Base-by-base conservation (phyloP, 2,329 filamentous ascomycete species). In the Pseudogymnoascus sp. region DNA sequence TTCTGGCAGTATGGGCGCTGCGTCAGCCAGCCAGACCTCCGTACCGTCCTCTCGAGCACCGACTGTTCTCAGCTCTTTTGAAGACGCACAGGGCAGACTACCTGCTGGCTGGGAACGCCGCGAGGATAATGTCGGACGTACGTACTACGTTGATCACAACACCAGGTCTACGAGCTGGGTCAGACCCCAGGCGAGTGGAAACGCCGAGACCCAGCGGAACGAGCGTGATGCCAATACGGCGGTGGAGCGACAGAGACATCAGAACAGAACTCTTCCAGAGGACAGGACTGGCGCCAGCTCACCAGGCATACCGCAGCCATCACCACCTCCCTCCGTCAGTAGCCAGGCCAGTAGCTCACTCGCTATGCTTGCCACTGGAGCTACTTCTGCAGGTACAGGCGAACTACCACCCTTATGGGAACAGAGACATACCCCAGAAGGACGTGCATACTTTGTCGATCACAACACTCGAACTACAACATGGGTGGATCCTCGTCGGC, bases 101-200 rank as follows among this genome's bases (percentile, higher is more conserved):
- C 95, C 95, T 36, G 87, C 90, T 61, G 95, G 95, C 36, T 99
- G 95, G 93, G 95, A 99, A 78, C 87, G 95, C 64, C 86, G 95
- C 64, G 93, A 98, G 76, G 95, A 99, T 75, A 95, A 97, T 70
- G 78, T 98, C 48, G 93, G 95, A 62, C 85, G 95, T 72, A 98
- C 93, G 21, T 99, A 99, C 75, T 99, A 98, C 75, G 95, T 99
- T 62, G 95, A 99, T 73, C 95, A 98, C 76, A 98, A 98, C 76
- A 96, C 93, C 6, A 84, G 95, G 71, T 93, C 95, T 63, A 99
- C 95, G 0, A 98, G 93, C 70, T 99, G 95, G 95, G 93, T 90
- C 70, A 83, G 95, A 65, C 95, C 95, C 6, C 90, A 91, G n/a
- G 83, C 84, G 41, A 87, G 87, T 66, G 89, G 88, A 71, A 93